Evolutionary conservation across 805 yeast genomes (phyloP), one percentile per base, ranked within the genome.

Genomic region (Monosporozyma aerobia): DNA sequence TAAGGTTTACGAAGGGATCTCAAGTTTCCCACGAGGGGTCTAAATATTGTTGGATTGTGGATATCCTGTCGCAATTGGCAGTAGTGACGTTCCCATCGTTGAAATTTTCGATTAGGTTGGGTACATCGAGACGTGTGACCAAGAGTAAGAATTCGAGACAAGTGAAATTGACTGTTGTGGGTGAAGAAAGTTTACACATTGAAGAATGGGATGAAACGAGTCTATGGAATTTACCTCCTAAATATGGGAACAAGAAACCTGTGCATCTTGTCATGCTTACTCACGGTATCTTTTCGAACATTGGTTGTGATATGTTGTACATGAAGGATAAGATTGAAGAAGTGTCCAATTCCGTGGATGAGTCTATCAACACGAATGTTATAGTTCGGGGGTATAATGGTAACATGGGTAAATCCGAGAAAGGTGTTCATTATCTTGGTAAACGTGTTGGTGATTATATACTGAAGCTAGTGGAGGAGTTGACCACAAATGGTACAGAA

Each of bases 271-370:
- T 92, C 2, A 74, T 94, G 3, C 59, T 90, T 11, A 89, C 97
- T 0, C 99, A 94, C 67, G 99, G 99, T 0, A 76, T 94, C 27
- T 95, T 89, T 62, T 87, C 97, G 1, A 94, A 90, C 62, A 78
- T 83, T 4, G 83, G 94, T 1, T 89, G 96, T 10, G 99, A 94
- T 67, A 81, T 94, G 95, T 75, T 87, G 19, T 90, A 84, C 61
- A 62, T 92, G 53, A 90, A 90, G 58, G 98, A 94, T 61, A 77
- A 77, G 59, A 79, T 94, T 14, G 94, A 87, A 57, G 65, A 71
- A 29, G 63, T 58, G 48, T 53, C 67, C 0, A 49, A 51, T 19
- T 29, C 53, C 6, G 48, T 60, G 48, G 53, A 57, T 16, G 59
- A 56, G 7, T 52, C 59, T 1, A 55, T 62, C 1, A 59, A 63